phyloP scores from a whole-genome alignment of 306 rosid genomes.

The Pterocarpus santalinus region DNA sequence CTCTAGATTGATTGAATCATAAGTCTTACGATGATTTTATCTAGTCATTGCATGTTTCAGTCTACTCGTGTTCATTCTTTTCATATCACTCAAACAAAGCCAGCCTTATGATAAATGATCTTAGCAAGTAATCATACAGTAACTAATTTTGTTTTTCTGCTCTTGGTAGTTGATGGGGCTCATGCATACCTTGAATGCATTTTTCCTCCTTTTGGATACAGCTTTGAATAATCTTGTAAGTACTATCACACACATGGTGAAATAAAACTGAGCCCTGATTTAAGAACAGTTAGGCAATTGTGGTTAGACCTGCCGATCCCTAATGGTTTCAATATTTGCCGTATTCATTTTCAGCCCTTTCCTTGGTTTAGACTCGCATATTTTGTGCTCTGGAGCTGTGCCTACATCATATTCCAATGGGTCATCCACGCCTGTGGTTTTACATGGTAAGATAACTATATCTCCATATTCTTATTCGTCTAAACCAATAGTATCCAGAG shows the following conservation, averaged over 20 bases:
- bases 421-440: constrained; percentile 57
- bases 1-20: constrained; percentile 8
- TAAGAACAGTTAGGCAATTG: neutral
- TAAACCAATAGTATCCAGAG: too few species aligned
- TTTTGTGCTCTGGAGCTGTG: constrained; percentile 78
- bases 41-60: neutral
- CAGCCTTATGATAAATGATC: neutral
- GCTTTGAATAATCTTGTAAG: constrained; percentile 82
- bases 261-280: neutral
- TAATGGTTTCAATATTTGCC: constrained; percentile 30
- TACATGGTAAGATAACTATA: constrained; percentile 39
- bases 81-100: neutral
- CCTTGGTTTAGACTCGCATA: constrained; percentile 80
- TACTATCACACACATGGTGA: constrained; percentile 12
- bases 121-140: neutral
- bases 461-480: too few species aligned
- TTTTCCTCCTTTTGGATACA: constrained; percentile 77
- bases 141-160: constrained; percentile 24
- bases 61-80: neutral
- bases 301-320: neutral
- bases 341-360: constrained; percentile 69
- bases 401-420: constrained; percentile 79
- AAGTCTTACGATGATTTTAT: neutral
- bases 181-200: constrained; percentile 76
- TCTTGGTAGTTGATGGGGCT: constrained; percentile 75